Percentiles rank a stretch among this genome's conserved stretches.
phyloP scores from a whole-genome alignment of 192 early-diverging fungal species.

The Neocallimastix lanati region DNA sequence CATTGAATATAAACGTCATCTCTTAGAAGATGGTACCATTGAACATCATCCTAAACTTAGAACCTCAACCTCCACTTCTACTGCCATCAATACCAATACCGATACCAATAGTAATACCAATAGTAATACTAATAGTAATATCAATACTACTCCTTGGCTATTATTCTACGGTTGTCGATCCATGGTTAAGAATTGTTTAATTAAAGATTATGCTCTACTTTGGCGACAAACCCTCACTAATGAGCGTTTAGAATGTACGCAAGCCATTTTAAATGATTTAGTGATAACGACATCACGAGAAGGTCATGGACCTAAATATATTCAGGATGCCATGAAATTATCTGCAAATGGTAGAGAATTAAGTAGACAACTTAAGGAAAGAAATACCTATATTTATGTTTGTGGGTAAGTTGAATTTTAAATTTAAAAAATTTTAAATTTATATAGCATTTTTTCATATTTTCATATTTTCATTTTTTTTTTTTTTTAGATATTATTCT shows the following conservation, averaged over 20 bases:
- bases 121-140: no score
- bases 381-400: conserved; percentile 50
- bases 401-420: conserved; percentile 15
- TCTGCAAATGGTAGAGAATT: conserved; percentile 20
- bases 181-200: conserved; percentile 24
- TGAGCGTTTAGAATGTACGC: not conserved
- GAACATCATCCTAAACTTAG: conserved; percentile 15
- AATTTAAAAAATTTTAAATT: no score
- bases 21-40: conserved; percentile 19
- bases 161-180: conserved; percentile 76
- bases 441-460: no score
- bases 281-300: not conserved
- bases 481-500: no score
- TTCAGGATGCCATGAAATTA: conserved; percentile 59
- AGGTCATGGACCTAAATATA: conserved; percentile 32
- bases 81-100: no score
- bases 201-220: not conserved
- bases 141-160: no score
- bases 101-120: no score
- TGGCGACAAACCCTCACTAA: not conserved
- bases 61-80: no score
- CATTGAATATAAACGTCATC: conserved; percentile 33
- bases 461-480: no score
- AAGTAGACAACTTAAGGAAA: conserved; percentile 30
- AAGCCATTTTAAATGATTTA: not conserved